These are phyloP conservation scores for Pestalotiopsis sp. DNA, from an alignment of 2,329 filamentous ascomycete genomes.

Conservation along the genomic window DNA sequence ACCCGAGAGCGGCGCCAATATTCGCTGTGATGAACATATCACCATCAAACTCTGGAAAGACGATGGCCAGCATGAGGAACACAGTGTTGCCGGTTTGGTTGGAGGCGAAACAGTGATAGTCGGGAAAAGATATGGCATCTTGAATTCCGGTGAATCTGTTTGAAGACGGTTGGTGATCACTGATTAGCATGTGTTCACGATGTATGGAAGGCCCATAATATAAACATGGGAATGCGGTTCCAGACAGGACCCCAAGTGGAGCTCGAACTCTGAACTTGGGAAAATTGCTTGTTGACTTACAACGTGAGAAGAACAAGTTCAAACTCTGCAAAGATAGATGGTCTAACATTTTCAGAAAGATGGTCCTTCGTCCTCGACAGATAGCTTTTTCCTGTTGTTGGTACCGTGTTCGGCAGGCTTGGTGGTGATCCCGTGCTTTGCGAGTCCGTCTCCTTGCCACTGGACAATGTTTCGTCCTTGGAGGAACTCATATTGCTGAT, in stretches of 20 bases:
- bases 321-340: conserved; percentile 44
- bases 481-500: neutral
- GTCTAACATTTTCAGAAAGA: conserved; percentile 36
- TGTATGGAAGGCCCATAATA: neutral
- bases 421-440: neutral
- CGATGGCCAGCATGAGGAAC: conserved; percentile 56
- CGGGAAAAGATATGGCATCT: conserved; percentile 62
- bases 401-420: neutral
- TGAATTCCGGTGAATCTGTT: conserved; percentile 50
- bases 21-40: conserved; percentile 55
- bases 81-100: conserved; percentile 70
- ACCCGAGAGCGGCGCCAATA: conserved; percentile 55
- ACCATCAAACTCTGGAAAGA: conserved; percentile 48
- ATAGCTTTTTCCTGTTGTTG: neutral
- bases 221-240: neutral
- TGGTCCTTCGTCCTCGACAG: conserved; percentile 25
- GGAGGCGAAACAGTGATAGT: conserved; percentile 65
- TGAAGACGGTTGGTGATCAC: no score
- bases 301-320: conserved; percentile 51
- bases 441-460: neutral
- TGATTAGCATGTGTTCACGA: neutral
- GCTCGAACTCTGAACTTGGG: neutral
- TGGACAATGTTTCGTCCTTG: neutral
- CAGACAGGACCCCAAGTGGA: neutral
- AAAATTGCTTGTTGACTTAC: conserved; percentile 23